Conservation (phyloP, 116 monocot genomes). For the Thalassia testudinum region DNA sequence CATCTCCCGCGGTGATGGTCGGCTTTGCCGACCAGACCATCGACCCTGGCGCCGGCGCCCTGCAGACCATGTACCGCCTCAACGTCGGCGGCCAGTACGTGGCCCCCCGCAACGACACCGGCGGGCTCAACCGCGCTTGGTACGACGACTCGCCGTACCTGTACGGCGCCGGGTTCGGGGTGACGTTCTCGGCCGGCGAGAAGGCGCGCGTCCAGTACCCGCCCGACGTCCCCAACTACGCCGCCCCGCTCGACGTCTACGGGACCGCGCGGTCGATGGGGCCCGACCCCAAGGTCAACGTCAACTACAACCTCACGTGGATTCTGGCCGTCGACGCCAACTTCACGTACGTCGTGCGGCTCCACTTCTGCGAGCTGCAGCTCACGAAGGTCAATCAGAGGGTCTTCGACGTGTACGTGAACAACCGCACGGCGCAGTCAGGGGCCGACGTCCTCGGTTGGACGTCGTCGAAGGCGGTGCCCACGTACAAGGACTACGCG, state of each 20-base stretch:
- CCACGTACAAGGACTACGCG: slow-evolving; percentile 65
- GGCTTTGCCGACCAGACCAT: slow-evolving; percentile 38
- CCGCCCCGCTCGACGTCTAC: slow-evolving; percentile 60
- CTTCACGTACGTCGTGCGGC: slow-evolving; percentile 69
- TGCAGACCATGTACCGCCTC: slow-evolving; percentile 78
- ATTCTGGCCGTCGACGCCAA: slow-evolving; percentile 51
- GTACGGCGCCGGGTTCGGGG: slow-evolving; percentile 45
- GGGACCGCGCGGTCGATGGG: slow-evolving; percentile 66
- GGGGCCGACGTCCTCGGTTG: slow-evolving; percentile 60
- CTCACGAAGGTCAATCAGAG: slow-evolving; percentile 50
- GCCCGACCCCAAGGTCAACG: slow-evolving; percentile 37
- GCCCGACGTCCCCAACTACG: slow-evolving; percentile 8
- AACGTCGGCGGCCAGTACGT: slow-evolving; percentile 87
- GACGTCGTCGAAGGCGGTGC: slow-evolving; percentile 28
- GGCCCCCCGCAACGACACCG: slow-evolving; percentile 48
- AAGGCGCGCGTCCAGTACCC: slow-evolving; percentile 30
- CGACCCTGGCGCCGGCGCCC: slow-evolving; percentile 11
- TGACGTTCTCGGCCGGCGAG: slow-evolving; percentile 17
- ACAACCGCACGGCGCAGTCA: slow-evolving; percentile 66
- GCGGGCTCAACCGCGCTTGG: slow-evolving; percentile 57
- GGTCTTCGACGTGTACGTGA: slow-evolving; percentile 67
- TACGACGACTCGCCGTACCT: slow-evolving; percentile 87
- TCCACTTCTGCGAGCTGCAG: slow-evolving; percentile 81
- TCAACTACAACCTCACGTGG: slow-evolving; percentile 83
- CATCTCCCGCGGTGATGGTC: slow-evolving; percentile 27